Conservation (phyloP, 306 rosid species). For the Corylus heterophylla region DNA sequence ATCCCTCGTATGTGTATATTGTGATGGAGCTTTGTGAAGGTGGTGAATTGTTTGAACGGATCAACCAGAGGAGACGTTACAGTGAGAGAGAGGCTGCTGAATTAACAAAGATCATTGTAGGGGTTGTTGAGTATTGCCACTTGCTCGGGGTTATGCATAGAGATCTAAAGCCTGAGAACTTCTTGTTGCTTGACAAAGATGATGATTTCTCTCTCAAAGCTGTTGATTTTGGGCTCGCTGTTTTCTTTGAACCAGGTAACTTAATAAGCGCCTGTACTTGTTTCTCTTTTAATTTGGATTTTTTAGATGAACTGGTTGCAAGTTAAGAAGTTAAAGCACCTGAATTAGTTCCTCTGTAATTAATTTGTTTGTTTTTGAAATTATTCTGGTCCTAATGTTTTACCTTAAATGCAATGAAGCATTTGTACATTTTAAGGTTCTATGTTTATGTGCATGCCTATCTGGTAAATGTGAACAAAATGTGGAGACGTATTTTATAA, state of each 20-base stretch:
- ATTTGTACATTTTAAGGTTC: not conserved
- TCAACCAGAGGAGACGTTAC: slow-evolving; percentile 89
- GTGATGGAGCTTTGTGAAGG: slow-evolving; percentile 97
- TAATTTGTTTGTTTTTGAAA: not conserved
- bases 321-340: not conserved
- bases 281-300: not conserved
- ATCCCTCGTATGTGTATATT: slow-evolving; percentile 78
- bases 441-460: not conserved
- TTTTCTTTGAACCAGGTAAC: slow-evolving; percentile 90
- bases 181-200: slow-evolving; percentile 84
- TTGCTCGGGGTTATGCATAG: slow-evolving; percentile 96
- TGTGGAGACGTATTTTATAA: slow-evolving; percentile 3
- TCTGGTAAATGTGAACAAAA: not conserved
- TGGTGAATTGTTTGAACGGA: slow-evolving; percentile 87
- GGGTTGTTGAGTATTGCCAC: slow-evolving; percentile 94
- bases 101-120: slow-evolving; percentile 80
- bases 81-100: slow-evolving; percentile 90
- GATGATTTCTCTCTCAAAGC: slow-evolving; percentile 96
- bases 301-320: not conserved
- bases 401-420: not conserved
- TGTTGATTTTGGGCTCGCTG: slow-evolving; percentile 92
- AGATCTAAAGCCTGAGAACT: slow-evolving; percentile 94
- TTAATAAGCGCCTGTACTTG: not conserved
- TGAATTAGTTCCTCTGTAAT: not conserved
- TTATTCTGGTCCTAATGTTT: not conserved